A percentile compares a stretch with the other conserved stretches of the same genome.
These are phyloP conservation scores for Scheffersomyces ergatensis DNA, from an alignment of 805 yeast genomes.

Conservation along the genomic window DNA sequence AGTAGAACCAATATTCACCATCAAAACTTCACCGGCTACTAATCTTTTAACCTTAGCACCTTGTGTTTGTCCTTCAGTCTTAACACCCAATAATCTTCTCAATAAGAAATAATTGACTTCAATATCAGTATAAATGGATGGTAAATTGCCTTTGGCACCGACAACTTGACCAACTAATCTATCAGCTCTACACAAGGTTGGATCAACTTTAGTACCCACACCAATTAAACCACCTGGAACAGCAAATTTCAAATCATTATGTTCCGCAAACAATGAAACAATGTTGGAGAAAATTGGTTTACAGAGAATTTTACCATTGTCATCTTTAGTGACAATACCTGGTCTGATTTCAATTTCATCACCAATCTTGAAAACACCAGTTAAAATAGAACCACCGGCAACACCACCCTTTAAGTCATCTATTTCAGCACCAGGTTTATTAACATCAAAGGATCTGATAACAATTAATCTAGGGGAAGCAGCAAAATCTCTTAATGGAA, in stretches of 20 bases:
- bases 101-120: constrained; percentile 95
- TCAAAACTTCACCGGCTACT: constrained; percentile 90
- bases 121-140: constrained; percentile 94
- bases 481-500: constrained; percentile 91
- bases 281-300: constrained; percentile 93
- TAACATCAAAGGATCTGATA: constrained; percentile 97
- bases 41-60: constrained; percentile 92
- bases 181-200: constrained; percentile 98
- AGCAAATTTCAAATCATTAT: constrained; percentile 95
- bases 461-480: constrained; percentile 95
- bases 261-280: constrained; percentile 94
- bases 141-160: constrained; percentile 95
- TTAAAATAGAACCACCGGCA: constrained; percentile 98
- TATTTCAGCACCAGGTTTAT: constrained; percentile 97
- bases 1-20: constrained; percentile 99
- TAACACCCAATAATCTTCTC: constrained; percentile 96
- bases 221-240: constrained; percentile 99
- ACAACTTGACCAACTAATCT: constrained; percentile 99
- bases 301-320: constrained; percentile 84
- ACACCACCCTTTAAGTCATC: constrained; percentile 99
- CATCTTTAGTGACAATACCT: constrained; percentile 96
- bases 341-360: constrained; percentile 99
- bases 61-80: constrained; percentile 95
- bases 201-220: constrained; percentile 99
- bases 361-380: constrained; percentile 95